Base-by-base conservation (phyloP, 2,329 filamentous ascomycete species). In the Catunica adiposa region DNA sequence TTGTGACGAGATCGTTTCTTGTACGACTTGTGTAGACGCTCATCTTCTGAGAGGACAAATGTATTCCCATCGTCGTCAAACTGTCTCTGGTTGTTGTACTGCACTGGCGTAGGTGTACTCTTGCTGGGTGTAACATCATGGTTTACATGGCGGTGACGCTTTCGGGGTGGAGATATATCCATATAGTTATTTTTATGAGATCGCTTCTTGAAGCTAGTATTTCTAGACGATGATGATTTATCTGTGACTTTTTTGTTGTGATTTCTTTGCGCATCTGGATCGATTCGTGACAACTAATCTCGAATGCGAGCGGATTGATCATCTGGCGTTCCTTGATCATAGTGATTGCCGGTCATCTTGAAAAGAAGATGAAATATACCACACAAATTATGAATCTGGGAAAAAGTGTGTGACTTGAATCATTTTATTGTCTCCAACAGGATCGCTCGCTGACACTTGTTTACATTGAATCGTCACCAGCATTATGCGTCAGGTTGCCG, bases 1-100 rank as follows among this genome's bases (percentile, higher is more conserved):
- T 76, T 84, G 60, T 73, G 68, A 31, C 81, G 73, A 17, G 72
- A 66, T 48, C 69, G 69, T 61, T 71, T 79, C 55, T 77, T 71
- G 56, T 74, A 80, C 9, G 26, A 20, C n/a, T 53, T n/a, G 9
- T 22, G 14, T 6, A 7, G 17, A 26, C 26, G 31, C 14, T 22
- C 34, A 3, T 38, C 17, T 22, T 42, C 20, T 3, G 14, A 26
- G 7, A 20, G 9, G 6, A 20, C 22, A 31, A 20, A 3, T 2
- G 48, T 15, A 9, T 40, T 17, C 29, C 14, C 29, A 5, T 40
- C 31, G 31, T 11, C n/a, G 51, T 20, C 44, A 20, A 23, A 2
- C n/a, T 46, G 9, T 46, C 42, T 52, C 20, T 25, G 5, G 26
- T 37, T 15, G n/a, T 9, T 34, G 25, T 52, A 9, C 31, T 3